Base-by-base conservation (phyloP, 331 rosid species). In the Pyracantha coccinea region DNA sequence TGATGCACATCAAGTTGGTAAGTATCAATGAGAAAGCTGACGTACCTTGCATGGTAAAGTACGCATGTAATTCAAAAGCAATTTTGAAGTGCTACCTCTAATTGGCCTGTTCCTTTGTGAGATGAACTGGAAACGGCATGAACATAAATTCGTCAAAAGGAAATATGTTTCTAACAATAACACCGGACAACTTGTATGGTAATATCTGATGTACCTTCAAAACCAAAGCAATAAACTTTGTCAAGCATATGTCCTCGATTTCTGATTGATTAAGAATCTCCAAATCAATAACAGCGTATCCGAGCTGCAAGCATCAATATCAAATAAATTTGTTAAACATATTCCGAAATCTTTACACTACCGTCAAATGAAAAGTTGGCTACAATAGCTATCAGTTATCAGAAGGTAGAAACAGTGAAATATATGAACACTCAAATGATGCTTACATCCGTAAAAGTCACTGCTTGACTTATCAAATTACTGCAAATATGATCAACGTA, bases 61-160 rank as follows among this genome's bases (percentile, higher is more conserved):
- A 59, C 64, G 87, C 54, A 90, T 38, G 85, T 90, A 95, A 73
- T 81, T 89, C 82, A 81, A 75, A 52, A 92, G 81, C 90, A 95
- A 81, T 76, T 85, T 89, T 82, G 86, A 79, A 75, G 96, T 85
- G 68, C 90, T 79, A 13, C 99, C 97, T 79, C 97, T 85, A 64
- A 89, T 70, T 66, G 93, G 97, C 73, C 87, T 89, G 72, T 90
- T 85, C 84, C 92, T 86, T 83, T 95, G 99, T 19, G 99, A 92
- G 84, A 92, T 79, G 81, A 90, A 95, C 99, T 92, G 85, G 59
- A 82, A 82, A 71, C 50, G 72, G 68, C 68, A 74, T 44, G 44
- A 74, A 29, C 20, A 62, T 57, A 11, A 65, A 64, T 58, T 70
- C 19, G 6, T 47, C 69, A 67, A 27, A 62, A 78, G 41, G 20